Evolutionary conservation across 2,329 filamentous ascomycete genomes (phyloP).

Genomic region (Stachybotrys elegans): DNA sequence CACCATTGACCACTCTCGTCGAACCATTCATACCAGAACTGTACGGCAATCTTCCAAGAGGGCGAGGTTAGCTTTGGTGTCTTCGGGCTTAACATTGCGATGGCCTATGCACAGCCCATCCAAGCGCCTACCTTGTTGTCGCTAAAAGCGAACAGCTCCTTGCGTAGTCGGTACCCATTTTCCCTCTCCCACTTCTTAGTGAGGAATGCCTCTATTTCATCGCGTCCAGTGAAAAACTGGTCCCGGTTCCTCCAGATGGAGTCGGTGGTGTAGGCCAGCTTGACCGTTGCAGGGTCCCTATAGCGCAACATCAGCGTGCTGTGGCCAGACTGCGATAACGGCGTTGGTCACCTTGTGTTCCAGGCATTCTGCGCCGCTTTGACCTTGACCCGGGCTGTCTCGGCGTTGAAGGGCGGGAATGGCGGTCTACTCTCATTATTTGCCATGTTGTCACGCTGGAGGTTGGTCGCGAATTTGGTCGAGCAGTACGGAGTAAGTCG

Average conservation of each 20-base stretch:
- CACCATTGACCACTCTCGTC: constrained; percentile 72
- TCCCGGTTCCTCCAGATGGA: constrained; percentile 78
- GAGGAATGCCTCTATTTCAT: constrained; percentile 63
- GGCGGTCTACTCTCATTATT: constrained; percentile 28
- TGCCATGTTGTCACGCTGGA: background rate
- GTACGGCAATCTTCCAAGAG: constrained; percentile 64
- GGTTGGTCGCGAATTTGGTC: too few species aligned
- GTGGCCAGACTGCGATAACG: background rate
- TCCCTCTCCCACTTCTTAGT: constrained; percentile 71
- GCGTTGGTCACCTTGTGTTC: constrained; percentile 61
- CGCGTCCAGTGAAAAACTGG: constrained; percentile 63
- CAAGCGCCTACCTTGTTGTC: constrained; percentile 62
- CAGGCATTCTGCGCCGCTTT: constrained; percentile 79
- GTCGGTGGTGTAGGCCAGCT: constrained; percentile 69
- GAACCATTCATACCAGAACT: constrained; percentile 86
- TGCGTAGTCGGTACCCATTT: constrained; percentile 66
- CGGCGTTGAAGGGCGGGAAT: constrained; percentile 67
- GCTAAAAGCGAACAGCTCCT: constrained; percentile 76
- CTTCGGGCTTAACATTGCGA: too few species aligned
- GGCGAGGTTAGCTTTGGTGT: background rate
- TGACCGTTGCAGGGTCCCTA: constrained; percentile 60
- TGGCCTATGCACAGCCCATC: too few species aligned
- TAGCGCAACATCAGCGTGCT: background rate
- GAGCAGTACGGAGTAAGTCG: too few species aligned
- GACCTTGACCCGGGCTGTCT: constrained; percentile 69